Evolutionary conservation across 176 grass and related monocot genomes (phyloP), one percentile per base, ranked within the genome.

Genomic region (Oryza punctata): DNA sequence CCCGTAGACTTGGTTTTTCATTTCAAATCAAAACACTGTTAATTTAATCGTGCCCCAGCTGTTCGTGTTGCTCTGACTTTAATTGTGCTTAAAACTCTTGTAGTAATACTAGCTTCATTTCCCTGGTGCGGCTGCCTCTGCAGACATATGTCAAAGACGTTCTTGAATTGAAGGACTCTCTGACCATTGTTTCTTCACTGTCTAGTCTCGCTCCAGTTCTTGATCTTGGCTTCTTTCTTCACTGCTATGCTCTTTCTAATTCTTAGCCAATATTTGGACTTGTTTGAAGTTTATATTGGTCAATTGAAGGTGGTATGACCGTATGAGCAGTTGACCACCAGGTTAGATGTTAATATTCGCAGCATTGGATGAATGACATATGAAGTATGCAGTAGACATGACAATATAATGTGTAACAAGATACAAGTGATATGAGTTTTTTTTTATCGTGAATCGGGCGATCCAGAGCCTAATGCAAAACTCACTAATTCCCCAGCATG

Each of bases 1-100:
- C 69, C 76, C 29, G 83, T 89, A 92, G 86, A 83, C 90, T 83
- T 69, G 74, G 35, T 75, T 92, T 89, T 76, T 52, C 33, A 35
- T 79, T 86, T 78, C 86, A 46, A 76, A 43, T 75, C 4, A 54
- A 63, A 63, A 84, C 79, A 52, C 6, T 79, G 60, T 88, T 82
- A 63, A 73, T 85, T 88, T 11, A 87, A 28, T 63, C 68, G 9
- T 83, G 88, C 76, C 80, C 25, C 40, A 35, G 80, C 80, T 79
- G 84, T 63, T 70, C 75, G 52, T 89, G 82, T 79, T 88, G 83
- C 68, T 86, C 65, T 29, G 78, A 81, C 74, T 27, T 85, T 12
- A 70, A 64, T 78, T 76, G 83, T 89, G 86, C 82, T 79, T 76
- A 79, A 80, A 87, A 63, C 59, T 54, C 66, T 90, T 78, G 81